Evolutionary conservation across 345 rosid species (phyloP).

Genomic region (Melaleuca quinquenervia): DNA sequence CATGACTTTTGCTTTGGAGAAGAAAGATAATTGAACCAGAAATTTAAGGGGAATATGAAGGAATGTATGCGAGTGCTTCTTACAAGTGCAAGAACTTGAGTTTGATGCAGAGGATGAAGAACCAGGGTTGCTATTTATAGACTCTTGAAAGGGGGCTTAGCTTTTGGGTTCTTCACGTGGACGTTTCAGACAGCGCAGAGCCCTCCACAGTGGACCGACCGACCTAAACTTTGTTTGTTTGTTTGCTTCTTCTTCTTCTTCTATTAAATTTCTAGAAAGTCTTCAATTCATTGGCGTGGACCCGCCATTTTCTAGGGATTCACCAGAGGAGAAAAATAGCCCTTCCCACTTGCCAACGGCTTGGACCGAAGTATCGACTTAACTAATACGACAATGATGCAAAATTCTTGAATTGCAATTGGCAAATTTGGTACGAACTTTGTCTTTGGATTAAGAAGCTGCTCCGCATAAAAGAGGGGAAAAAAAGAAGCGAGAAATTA

Average conservation of each 20-base stretch:
- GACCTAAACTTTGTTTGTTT: neutral
- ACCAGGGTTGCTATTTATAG: neutral
- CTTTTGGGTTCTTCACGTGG: neutral
- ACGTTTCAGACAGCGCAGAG: neutral
- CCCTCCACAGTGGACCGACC: neutral
- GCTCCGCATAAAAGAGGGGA: neutral
- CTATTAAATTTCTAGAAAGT: neutral
- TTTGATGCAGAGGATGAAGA: neutral
- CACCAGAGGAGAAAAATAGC: neutral
- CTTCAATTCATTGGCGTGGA: neutral
- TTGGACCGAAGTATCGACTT: neutral
- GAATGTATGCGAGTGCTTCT: neutral
- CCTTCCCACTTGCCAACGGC: neutral
- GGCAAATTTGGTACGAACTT: neutral
- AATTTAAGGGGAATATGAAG: neutral
- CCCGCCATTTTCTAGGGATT: neutral
- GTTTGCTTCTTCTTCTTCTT: too few relatives aligned
- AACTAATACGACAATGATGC: neutral
- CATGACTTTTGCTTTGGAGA: neutral
- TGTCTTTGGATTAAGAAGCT: neutral
- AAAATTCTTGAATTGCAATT: neutral
- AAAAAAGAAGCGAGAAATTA: neutral
- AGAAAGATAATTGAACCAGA: neutral
- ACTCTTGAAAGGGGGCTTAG: neutral
- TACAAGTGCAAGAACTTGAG: neutral